Base-by-base conservation (phyloP, 1,139 yeast genomes). In the Saccharomyces hybrid region DNA sequence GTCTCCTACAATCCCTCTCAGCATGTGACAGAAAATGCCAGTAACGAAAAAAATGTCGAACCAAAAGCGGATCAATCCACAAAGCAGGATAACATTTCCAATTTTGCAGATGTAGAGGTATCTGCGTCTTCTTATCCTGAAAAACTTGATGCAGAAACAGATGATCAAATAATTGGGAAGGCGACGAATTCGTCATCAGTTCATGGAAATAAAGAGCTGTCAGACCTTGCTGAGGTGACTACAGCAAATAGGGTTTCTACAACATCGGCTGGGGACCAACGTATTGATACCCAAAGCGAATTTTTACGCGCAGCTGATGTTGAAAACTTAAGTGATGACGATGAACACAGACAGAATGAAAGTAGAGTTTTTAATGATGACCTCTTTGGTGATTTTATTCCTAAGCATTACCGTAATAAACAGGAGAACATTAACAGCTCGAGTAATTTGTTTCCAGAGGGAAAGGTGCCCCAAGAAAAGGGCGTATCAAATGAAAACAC, bases 281-380 rank as follows among this genome's bases (percentile, higher is more conserved):
- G 14, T 3, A 34, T 8, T 16, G 42, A 14, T 14, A 34, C 42
- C 5, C 42, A 34, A 34, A 34, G n/a, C 14, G 23, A 34, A 34
- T 4, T 25, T 16, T 3, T 11, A 16, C 13, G 25, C 19, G 25
- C 6, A 5, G n/a, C 9, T 9, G 44, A 38, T 11, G 23, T 38
- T 8, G 5, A 9, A 11, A 38, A 38, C 44, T 7, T 23, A 5
- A n/a, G 19, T 19, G 25, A 16, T 38, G 9, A 38, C 4, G 25
- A 38, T 5, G 44, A 38, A 38, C 11, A 11, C 25, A 38, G 16
- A 38, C 44, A 38, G 25, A 38, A 26, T 46, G 47, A 63, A 49
- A 62, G 64, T 31, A 59, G 59, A 42, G 52, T 64, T 1, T 67
- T 64, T 51, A 61, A 64, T 41, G 62, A 60, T 38, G 70, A 67